Conservation (phyloP, 2,329 filamentous ascomycete species). For the Ophiosphaerella narmari region DNA sequence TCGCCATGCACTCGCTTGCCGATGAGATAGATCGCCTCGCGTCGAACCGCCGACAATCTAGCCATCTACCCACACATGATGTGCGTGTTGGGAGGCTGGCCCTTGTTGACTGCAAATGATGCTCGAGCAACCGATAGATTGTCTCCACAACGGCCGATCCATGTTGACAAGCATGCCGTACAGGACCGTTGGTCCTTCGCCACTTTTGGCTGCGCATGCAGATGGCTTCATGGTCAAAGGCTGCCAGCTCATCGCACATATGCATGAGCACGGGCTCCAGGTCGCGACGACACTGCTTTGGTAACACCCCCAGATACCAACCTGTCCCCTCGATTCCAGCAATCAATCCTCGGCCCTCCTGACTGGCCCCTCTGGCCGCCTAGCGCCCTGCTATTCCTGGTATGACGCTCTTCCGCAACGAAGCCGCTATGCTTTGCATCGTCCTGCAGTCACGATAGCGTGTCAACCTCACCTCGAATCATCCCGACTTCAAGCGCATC, state of each 20-base stretch:
- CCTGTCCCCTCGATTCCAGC: slow-evolving; percentile 41
- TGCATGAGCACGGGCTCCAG: slow-evolving; percentile 41
- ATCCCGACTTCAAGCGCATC: slow-evolving; percentile 36
- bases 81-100: slow-evolving; percentile 26
- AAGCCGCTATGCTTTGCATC: slow-evolving; percentile 42
- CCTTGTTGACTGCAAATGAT: slow-evolving; percentile 22
- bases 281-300: slow-evolving; percentile 36
- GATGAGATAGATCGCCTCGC: slow-evolving; percentile 8
- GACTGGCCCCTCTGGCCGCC: slow-evolving; percentile 27
- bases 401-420: slow-evolving; percentile 36
- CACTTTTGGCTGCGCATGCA: slow-evolving; percentile 40
- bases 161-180: slow-evolving; percentile 38
- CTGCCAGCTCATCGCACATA: slow-evolving; percentile 47
- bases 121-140: slow-evolving; percentile 27
- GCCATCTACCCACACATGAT: slow-evolving; percentile 1
- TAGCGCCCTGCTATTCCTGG: slow-evolving; percentile 40
- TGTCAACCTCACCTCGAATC: slow-evolving; percentile 42
- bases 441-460: slow-evolving; percentile 40
- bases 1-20: slow-evolving; percentile 6
- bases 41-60: slow-evolving; percentile 4
- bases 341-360: slow-evolving; percentile 36
- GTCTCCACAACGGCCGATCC: slow-evolving; percentile 39
- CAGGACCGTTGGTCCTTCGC: slow-evolving; percentile 44
- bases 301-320: slow-evolving; percentile 43
- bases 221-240: slow-evolving; percentile 40